Conservation (phyloP, 2,329 filamentous ascomycete species). For the Fusarium lateritium region DNA sequence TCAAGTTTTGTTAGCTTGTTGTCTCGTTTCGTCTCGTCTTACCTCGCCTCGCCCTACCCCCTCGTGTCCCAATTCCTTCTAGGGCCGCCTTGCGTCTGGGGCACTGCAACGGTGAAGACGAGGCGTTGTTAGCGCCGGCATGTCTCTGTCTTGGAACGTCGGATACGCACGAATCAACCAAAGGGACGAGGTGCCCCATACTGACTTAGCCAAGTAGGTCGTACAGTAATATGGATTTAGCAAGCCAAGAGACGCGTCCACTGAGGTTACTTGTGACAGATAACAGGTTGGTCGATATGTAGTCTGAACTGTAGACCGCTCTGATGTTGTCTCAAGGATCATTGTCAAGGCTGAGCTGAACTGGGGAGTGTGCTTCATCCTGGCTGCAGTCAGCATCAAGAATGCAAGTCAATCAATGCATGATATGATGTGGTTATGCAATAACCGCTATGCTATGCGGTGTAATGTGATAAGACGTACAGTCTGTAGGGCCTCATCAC, state of each 20-base stretch:
- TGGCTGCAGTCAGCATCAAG: neutral
- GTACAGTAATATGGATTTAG: too few relatives aligned
- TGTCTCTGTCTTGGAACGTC: constrained; percentile 15
- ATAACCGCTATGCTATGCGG: constrained; percentile 20
- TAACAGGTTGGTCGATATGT: constrained; percentile 4
- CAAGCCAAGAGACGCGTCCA: constrained; percentile 4
- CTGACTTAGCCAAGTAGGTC: constrained; percentile 1
- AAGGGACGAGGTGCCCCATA: constrained; percentile 1
- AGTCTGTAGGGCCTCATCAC: constrained; percentile 41
- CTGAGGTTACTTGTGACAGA: constrained; percentile 15
- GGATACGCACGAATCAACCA: constrained; percentile 11
- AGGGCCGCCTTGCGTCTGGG: constrained; percentile 40
- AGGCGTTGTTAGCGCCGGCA: constrained; percentile 45
- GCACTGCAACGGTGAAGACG: constrained; percentile 38
- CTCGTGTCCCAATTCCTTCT: constrained; percentile 6
- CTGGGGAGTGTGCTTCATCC: neutral
- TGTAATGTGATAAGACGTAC: constrained; percentile 42
- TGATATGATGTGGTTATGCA: constrained; percentile 18
- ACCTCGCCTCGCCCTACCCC: constrained; percentile 17
- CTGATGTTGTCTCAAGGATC: constrained; percentile 26
- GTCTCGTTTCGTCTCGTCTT: constrained; percentile 17
- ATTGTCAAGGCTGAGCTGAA: constrained; percentile 32
- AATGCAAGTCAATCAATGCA: constrained; percentile 6
- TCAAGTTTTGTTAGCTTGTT: neutral
- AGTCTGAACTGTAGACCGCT: constrained; percentile 4